These are phyloP conservation scores for Mycena alexandri DNA, from an alignment of 768 basidiomycete genomes.

Conservation along the genomic window DNA sequence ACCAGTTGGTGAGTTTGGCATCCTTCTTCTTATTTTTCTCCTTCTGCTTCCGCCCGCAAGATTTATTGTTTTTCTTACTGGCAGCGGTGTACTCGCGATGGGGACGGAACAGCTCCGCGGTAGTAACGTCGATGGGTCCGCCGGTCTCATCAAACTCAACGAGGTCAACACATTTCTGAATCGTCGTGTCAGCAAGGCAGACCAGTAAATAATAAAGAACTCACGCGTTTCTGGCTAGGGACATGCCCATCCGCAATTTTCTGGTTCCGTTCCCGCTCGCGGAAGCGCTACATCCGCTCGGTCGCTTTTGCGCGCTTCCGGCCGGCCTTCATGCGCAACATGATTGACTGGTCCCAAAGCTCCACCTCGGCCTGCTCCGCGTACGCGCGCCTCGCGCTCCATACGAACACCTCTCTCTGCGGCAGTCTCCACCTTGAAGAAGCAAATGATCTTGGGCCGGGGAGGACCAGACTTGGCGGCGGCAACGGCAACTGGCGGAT, in stretches of 20 bases:
- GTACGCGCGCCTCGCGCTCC: slow-evolving; percentile 19
- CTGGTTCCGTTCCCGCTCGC: background rate
- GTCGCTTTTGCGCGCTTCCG: background rate
- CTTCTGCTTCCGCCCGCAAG: background rate
- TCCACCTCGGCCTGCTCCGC: slow-evolving; percentile 1
- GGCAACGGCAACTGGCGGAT: background rate
- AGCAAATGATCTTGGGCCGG: background rate
- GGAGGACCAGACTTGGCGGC: background rate
- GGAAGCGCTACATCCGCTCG: background rate
- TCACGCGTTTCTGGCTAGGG: slow-evolving; percentile 1
- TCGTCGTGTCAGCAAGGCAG: background rate
- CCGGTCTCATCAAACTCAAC: background rate
- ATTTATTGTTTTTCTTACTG: slow-evolving; percentile 3
- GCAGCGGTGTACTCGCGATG: slow-evolving; percentile 25
- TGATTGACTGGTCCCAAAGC: background rate
- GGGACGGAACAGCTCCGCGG: slow-evolving; percentile 30
- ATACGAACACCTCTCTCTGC: slow-evolving; percentile 10
- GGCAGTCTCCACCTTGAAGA: slow-evolving; percentile 6
- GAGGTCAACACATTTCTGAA: slow-evolving; percentile 1
- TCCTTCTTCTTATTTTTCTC: slow-evolving; percentile 13
- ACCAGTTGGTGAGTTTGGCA: slow-evolving; percentile 30
- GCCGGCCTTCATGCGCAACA: background rate
- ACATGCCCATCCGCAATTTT: background rate
- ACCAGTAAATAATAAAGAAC: background rate
- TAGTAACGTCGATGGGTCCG: too few relatives aligned